phyloP scores from a whole-genome alignment of 2,329 filamentous ascomycete genomes.

The Calonectria pseudoreteaudii region DNA sequence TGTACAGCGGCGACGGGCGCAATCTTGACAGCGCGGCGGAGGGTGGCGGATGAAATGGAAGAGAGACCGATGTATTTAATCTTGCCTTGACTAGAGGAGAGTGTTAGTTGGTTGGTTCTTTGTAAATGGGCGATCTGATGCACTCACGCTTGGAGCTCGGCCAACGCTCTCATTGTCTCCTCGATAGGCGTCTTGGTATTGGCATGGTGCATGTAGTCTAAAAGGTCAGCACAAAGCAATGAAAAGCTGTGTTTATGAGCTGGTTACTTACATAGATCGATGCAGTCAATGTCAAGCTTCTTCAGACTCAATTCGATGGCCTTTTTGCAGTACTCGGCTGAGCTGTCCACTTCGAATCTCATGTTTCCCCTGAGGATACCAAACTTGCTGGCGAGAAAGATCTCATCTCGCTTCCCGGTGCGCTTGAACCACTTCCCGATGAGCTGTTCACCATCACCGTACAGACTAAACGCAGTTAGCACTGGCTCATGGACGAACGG shows the following conservation, averaged over 20 bases:
- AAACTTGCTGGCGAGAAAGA: constrained; percentile 57
- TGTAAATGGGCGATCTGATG: neutral
- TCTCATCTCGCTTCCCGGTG: constrained; percentile 54
- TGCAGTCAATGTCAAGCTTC: constrained; percentile 53
- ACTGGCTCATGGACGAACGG: neutral
- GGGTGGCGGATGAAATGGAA: constrained; percentile 57
- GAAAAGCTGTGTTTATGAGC: fast-evolving
- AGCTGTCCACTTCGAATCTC: constrained; percentile 12
- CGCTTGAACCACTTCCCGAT: constrained; percentile 60
- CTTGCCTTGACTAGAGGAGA: constrained; percentile 57
- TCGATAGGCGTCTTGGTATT: constrained; percentile 57
- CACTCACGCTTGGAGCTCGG: constrained; percentile 51
- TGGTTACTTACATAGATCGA: constrained; percentile 57
- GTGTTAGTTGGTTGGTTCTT: neutral
- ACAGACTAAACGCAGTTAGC: constrained; percentile 43
- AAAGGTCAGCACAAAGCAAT: neutral
- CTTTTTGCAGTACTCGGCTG: constrained; percentile 23
- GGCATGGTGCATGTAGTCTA: constrained; percentile 58
- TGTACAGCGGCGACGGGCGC: constrained; percentile 63
- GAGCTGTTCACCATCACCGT: constrained; percentile 59
- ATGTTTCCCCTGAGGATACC: constrained; percentile 29
- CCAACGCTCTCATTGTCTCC: constrained; percentile 61
- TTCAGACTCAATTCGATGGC: constrained; percentile 49
- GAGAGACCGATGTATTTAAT: constrained; percentile 66
- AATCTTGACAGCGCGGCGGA: constrained; percentile 63